Percentiles rank a stretch among this genome's conserved stretches.
phyloP scores from a whole-genome alignment of 768 basidiomycete species.

The Termitomyces sp. region DNA sequence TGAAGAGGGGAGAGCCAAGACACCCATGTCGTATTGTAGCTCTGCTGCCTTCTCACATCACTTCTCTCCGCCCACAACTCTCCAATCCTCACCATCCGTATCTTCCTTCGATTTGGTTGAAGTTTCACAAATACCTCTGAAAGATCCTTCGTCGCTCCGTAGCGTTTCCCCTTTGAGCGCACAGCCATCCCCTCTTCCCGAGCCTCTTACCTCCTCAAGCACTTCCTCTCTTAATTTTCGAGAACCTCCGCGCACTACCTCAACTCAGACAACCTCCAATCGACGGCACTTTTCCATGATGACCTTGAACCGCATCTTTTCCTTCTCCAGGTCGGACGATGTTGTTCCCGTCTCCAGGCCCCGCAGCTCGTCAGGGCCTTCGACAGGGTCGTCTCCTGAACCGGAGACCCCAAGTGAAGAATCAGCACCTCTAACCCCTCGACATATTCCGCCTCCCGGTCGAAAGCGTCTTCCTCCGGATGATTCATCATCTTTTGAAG shows the following conservation, averaged over 20 bases:
- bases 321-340: constrained; percentile 23
- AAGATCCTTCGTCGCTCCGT: constrained; percentile 8
- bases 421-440: not conserved
- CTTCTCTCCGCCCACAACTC: constrained; percentile 25
- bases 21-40: constrained; percentile 34
- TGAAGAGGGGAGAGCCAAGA: constrained; percentile 21
- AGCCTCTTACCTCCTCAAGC: constrained; percentile 13
- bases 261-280: constrained; percentile 23
- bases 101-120: constrained; percentile 25
- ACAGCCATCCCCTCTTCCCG: not conserved
- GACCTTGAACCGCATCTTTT: constrained; percentile 35
- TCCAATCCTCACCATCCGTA: constrained; percentile 23
- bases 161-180: constrained; percentile 1
- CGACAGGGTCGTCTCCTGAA: constrained; percentile 12
- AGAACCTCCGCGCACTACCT: constrained; percentile 31
- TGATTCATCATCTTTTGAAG: constrained; percentile 8
- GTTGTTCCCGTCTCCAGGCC: constrained; percentile 21
- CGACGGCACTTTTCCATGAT: constrained; percentile 34
- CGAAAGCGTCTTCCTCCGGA: not conserved
- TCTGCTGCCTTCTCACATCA: constrained; percentile 36
- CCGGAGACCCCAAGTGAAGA: constrained; percentile 18
- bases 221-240: constrained; percentile 13
- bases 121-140: constrained; percentile 14
- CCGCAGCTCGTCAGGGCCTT: constrained; percentile 20
- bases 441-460: not conserved